Percentiles rank a stretch among this genome's conserved stretches.
Evolutionary conservation across 1,284 basidiomycete genomes (phyloP).

Genomic region (Bondarzewia mesenterica): DNA sequence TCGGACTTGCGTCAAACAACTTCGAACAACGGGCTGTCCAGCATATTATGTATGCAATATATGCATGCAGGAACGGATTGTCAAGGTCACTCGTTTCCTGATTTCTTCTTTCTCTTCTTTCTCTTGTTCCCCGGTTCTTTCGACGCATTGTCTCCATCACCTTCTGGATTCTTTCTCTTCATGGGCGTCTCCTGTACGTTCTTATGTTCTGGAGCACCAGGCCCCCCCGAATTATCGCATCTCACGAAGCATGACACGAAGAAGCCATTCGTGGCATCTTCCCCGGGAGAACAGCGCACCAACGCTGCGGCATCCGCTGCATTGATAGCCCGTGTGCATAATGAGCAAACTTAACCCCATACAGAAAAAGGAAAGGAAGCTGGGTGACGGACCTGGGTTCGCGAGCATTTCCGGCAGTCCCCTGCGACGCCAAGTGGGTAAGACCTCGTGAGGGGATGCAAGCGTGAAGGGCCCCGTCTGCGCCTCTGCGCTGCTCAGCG

Average conservation of each 20-base stretch:
- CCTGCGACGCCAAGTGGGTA: conserved; percentile 76
- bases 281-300: conserved; percentile 78
- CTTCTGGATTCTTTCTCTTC: neutral
- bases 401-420: conserved; percentile 62
- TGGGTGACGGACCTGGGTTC: conserved; percentile 28
- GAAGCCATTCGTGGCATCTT: conserved; percentile 90
- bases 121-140: conserved; percentile 7
- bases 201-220: neutral
- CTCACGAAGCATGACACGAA: conserved; percentile 83
- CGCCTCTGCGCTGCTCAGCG: conserved; percentile 67
- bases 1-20: no score
- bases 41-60: no score
- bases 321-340: neutral
- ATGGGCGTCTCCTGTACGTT: neutral
- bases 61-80: neutral
- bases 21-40: no score
- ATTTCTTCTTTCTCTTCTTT: conserved; percentile 1
- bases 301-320: conserved; percentile 59
- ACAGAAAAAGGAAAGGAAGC: conserved; percentile 1
- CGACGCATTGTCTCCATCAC: neutral
- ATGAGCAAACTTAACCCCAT: conserved; percentile 3
- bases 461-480: conserved; percentile 51
- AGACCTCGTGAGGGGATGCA: conserved; percentile 54
- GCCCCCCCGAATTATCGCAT: neutral
- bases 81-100: neutral